Conservation (phyloP, 2,329 filamentous ascomycete genomes). For the Neonectria neomacrospora region DNA sequence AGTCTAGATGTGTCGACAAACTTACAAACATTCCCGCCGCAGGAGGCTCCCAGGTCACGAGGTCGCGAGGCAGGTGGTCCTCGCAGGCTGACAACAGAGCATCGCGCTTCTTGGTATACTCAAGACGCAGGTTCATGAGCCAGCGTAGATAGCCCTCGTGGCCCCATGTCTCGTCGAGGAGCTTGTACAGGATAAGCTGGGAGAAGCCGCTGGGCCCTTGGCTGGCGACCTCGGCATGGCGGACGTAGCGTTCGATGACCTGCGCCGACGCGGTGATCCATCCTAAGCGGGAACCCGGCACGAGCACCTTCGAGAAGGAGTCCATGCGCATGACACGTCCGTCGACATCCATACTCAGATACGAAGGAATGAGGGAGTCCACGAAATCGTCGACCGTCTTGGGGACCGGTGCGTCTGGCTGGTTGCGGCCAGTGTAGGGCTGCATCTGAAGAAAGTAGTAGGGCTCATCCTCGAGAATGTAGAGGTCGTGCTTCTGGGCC, state of each 20-base stretch:
- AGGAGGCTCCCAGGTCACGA: slow-evolving; percentile 84
- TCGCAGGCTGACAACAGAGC: slow-evolving; percentile 84
- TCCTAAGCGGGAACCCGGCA: slow-evolving; percentile 82
- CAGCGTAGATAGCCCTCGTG: slow-evolving; percentile 90
- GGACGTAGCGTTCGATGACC: slow-evolving; percentile 82
- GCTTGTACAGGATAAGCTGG: slow-evolving; percentile 85
- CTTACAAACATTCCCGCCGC: slow-evolving; percentile 94
- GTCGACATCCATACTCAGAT: slow-evolving; percentile 83
- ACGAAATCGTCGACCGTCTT: slow-evolving; percentile 78
- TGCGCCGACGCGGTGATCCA: slow-evolving; percentile 92
- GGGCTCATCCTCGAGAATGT: slow-evolving; percentile 91
- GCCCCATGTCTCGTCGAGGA: slow-evolving; percentile 94
- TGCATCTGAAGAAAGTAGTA: slow-evolving; percentile 96
- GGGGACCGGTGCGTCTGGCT: slow-evolving; percentile 65
- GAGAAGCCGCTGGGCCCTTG: slow-evolving; percentile 89
- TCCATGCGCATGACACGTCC: slow-evolving; percentile 91
- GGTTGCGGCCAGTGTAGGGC: slow-evolving; percentile 70
- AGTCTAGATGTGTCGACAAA: slow-evolving; percentile 39
- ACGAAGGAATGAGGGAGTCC: slow-evolving; percentile 68
- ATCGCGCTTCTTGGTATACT: slow-evolving; percentile 85
- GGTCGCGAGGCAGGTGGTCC: slow-evolving; percentile 75
- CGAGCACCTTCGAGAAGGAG: slow-evolving; percentile 91
- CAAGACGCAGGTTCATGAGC: slow-evolving; percentile 82
- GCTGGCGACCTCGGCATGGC: slow-evolving; percentile 83
- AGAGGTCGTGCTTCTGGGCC: slow-evolving; percentile 84